These are phyloP conservation scores for Nepenthes gracilis DNA, from an alignment of 148 eudicot genomes.

Conservation along the genomic window DNA sequence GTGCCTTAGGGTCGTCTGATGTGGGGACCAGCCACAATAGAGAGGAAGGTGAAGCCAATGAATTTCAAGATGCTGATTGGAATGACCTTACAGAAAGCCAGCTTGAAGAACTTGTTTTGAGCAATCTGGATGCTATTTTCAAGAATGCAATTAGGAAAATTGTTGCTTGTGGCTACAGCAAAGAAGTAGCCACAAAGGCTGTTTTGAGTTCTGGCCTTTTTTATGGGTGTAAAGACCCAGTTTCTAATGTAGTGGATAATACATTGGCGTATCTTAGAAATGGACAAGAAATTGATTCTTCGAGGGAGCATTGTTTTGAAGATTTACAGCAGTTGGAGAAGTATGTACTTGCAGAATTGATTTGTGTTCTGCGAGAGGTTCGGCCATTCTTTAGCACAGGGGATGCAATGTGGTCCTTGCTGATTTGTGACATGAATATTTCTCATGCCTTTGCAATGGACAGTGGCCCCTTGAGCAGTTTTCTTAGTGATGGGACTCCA, in stretches of 20 bases:
- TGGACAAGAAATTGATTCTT: constrained; percentile 40
- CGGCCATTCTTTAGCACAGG: constrained; percentile 81
- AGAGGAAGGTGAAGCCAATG: constrained; percentile 27
- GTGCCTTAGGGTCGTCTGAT: constrained; percentile 25
- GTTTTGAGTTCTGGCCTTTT: constrained; percentile 75
- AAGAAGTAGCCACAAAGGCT: constrained; percentile 58
- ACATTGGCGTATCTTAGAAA: constrained; percentile 54
- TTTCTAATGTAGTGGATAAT: constrained; percentile 71
- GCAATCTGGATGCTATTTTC: constrained; percentile 55
- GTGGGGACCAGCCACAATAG: constrained; percentile 19
- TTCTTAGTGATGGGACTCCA: constrained; percentile 20
- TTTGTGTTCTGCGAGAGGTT: constrained; percentile 64
- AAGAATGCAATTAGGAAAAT: constrained; percentile 66
- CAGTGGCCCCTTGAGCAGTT: constrained; percentile 34
- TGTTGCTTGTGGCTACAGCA: constrained; percentile 57
- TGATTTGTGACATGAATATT: constrained; percentile 84
- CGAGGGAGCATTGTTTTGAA: constrained; percentile 51
- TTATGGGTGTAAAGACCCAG: constrained; percentile 69
- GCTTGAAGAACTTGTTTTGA: constrained; percentile 77
- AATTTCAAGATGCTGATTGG: constrained; percentile 70
- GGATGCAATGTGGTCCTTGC: constrained; percentile 94
- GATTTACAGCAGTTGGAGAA: constrained; percentile 68
- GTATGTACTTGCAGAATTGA: constrained; percentile 67
- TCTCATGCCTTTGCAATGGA: constrained; percentile 91
- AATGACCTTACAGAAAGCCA: constrained; percentile 73